Percentiles rank a stretch among this genome's conserved stretches.
These are phyloP conservation scores for Silene conica DNA, from an alignment of 148 eudicot species.

Conservation along the genomic window DNA sequence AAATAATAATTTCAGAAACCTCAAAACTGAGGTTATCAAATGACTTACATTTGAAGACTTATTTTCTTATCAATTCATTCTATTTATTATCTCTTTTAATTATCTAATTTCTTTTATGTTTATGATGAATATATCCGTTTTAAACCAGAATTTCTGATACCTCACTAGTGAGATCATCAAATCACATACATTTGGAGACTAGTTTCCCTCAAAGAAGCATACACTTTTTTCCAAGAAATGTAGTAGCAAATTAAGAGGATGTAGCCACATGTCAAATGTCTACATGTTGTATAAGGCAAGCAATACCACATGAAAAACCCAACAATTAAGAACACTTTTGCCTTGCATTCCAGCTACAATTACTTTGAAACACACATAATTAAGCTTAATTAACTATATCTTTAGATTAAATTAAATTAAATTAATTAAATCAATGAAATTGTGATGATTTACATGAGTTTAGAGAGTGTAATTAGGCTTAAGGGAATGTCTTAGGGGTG, in stretches of 20 bases:
- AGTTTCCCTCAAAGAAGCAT: slow-evolving; percentile 19
- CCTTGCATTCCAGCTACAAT: slow-evolving; percentile 21
- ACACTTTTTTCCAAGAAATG: background rate
- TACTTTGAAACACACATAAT: slow-evolving; percentile 21
- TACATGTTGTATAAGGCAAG: slow-evolving; percentile 16
- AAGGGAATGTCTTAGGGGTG: slow-evolving; percentile 26
- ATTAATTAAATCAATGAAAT: background rate
- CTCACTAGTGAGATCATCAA: background rate
- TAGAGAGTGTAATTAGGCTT: slow-evolving; percentile 14
- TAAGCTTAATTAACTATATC: slow-evolving; percentile 5
- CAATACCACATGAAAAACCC: slow-evolving; percentile 24
- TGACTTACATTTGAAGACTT: background rate
- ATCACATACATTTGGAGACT: background rate
- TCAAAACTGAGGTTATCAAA: background rate
- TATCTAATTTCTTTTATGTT: too few species aligned
- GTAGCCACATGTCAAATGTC: slow-evolving; percentile 29
- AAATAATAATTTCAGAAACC: too few species aligned
- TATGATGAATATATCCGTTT: too few species aligned
- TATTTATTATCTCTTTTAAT: too few species aligned
- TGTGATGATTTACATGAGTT: slow-evolving; percentile 7
- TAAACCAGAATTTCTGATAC: too few species aligned
- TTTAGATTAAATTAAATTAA: background rate
- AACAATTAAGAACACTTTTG: slow-evolving; percentile 19
- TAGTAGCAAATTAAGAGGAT: background rate
- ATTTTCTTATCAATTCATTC: too few species aligned